Evolutionary conservation across 176 grass and related monocot genomes (phyloP), one percentile per base, ranked within the genome.

Genomic region (Hsuehochloa calcarea): DNA sequence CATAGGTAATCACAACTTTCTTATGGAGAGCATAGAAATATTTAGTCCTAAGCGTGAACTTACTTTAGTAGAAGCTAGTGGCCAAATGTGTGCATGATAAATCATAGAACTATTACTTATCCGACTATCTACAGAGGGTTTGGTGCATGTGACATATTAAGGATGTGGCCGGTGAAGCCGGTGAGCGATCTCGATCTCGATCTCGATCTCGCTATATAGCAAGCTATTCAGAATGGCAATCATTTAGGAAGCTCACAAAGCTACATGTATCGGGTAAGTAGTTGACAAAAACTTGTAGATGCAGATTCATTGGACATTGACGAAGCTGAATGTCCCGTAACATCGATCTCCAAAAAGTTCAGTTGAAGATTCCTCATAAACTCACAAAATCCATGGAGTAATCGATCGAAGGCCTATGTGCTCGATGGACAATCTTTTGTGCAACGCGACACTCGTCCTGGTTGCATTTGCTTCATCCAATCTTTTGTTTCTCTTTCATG

Each of bases 231-330:
- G 37, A 82, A 78, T 47, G 19, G 38, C 66, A 66, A 79, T 74
- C 74, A 90, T 86, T 87, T 74, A 74, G 74, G 59, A 87, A 61
- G 49, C 68, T 90, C 47, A 80, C 59, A 68, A 83, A 79, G 67
- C 67, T 51, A 55, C 67, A 76, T 85, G 37, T 26, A 38, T 75
- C 50, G 31, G 31, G 17, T 75, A 77, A 63, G 37, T 78, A 62
- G 49, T 77, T 22, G 23, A 68, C 45, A 50, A 45, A 34, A 17
- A 8, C 20, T 13, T 45, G 17, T 20, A 56, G 60, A 80, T 74
- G 26, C 55, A 58, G 31, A 68, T 80, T 87, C 62, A 91, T 84
- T 80, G 62, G 68, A 54, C 41, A 62, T 87, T 87, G 89, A 90
- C 62, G 61, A 87, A 74, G 68, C 15, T 17, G 59, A 55, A 68